phyloP scores from a whole-genome alignment of 2,329 filamentous ascomycete genomes.

The Aspergillus fischeri region DNA sequence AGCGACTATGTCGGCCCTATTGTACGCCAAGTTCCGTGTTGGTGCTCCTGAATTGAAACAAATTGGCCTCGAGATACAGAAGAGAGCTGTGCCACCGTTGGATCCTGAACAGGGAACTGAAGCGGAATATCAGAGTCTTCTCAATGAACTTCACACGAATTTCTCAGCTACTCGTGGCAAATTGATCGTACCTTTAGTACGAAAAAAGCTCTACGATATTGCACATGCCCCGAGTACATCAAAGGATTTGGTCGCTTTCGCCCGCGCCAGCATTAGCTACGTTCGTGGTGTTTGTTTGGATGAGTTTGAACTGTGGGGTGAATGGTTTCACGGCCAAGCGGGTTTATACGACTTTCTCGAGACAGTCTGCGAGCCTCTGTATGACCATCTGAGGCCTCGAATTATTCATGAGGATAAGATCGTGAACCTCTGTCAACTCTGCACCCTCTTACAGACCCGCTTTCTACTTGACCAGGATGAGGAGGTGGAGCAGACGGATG shows the following conservation, averaged over 20 bases:
- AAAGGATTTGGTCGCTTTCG: constrained; percentile 62
- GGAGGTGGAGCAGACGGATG: constrained; percentile 47
- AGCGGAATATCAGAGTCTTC: constrained; percentile 62
- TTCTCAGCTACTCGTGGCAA: constrained; percentile 57
- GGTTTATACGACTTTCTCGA: constrained; percentile 64
- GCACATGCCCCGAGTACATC: constrained; percentile 57
- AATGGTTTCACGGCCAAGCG: constrained; percentile 62
- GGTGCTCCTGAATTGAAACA: constrained; percentile 62
- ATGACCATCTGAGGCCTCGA: constrained; percentile 61
- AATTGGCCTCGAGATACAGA: constrained; percentile 64
- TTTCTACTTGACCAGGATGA: constrained; percentile 60
- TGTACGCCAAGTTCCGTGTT: constrained; percentile 68
- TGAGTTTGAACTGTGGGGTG: constrained; percentile 63
- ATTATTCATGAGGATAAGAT: constrained; percentile 65
- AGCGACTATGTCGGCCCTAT: constrained; percentile 65
- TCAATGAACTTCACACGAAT: constrained; percentile 62
- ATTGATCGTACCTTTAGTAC: constrained; percentile 58
- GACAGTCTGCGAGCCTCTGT: constrained; percentile 63
- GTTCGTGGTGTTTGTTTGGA: constrained; percentile 63
- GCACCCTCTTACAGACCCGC: constrained; percentile 61
- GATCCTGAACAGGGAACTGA: constrained; percentile 56
- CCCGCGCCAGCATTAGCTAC: constrained; percentile 61
- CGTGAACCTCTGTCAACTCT: constrained; percentile 63
- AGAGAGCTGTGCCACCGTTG: constrained; percentile 57
- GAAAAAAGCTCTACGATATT: constrained; percentile 55